These are phyloP conservation scores for Hamamelis virginiana DNA, from an alignment of 164 flowering plant genomes.

Conservation along the genomic window DNA sequence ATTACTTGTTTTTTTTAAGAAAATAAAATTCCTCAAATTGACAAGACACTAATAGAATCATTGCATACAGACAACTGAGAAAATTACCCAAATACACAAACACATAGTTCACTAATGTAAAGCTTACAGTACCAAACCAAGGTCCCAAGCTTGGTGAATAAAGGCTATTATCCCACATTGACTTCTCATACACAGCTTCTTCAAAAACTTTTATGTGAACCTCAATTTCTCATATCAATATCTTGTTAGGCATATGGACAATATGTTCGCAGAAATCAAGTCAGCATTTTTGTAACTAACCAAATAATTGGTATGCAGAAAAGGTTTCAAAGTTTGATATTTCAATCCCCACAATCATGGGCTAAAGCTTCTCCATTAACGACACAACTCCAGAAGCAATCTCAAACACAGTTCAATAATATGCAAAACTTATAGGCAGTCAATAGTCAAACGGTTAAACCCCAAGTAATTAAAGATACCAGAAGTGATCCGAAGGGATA, in stretches of 20 bases:
- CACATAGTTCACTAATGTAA: neutral
- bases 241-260: neutral
- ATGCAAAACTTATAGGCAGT: neutral
- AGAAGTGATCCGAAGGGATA: neutral
- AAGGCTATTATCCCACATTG: too few relatives aligned
- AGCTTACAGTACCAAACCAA: neutral
- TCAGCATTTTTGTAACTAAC: neutral
- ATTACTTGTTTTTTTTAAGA: too few relatives aligned
- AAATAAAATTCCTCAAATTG: neutral
- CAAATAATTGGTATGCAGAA: neutral
- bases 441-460: neutral
- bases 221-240: neutral
- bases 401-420: slow-evolving; percentile 2
- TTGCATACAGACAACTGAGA: neutral
- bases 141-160: neutral
- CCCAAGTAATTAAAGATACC: too few relatives aligned
- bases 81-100: neutral
- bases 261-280: neutral
- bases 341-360: neutral
- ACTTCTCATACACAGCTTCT: neutral
- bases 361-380: neutral
- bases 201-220: neutral
- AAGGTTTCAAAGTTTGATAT: neutral
- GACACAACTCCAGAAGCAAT: neutral
- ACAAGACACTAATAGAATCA: neutral